Conservation (phyloP, 1,139 yeast genomes). For the Suhomyces choctaworum region DNA sequence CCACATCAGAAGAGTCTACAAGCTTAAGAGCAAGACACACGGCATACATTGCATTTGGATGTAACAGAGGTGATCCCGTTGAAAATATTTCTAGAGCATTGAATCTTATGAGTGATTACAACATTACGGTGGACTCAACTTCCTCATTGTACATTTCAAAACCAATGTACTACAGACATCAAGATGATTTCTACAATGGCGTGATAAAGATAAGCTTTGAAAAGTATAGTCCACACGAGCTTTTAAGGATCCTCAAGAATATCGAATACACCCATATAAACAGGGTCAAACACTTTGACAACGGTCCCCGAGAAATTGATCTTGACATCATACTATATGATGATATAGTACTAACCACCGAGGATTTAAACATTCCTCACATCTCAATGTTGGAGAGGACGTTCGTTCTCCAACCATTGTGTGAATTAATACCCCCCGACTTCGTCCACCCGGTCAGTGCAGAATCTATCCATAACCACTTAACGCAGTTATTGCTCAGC, state of each 20-base stretch:
- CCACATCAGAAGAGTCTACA: conserved; percentile 16
- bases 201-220: conserved; percentile 61
- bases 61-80: conserved; percentile 76
- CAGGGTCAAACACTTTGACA: conserved; percentile 77
- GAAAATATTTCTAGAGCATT: conserved; percentile 62
- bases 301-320: conserved; percentile 91
- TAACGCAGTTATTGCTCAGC: conserved; percentile 53
- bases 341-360: conserved; percentile 52
- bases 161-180: conserved; percentile 89
- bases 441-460: conserved; percentile 79
- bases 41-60: conserved; percentile 85
- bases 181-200: conserved; percentile 82
- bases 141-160: conserved; percentile 84
- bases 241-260: conserved; percentile 62
- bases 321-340: conserved; percentile 81
- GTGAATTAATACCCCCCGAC: conserved; percentile 71
- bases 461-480: conserved; percentile 70
- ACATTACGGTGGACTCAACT: conserved; percentile 54
- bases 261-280: conserved; percentile 73
- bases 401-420: conserved; percentile 85
- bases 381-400: conserved; percentile 83
- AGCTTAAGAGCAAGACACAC: conserved; percentile 37
- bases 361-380: conserved; percentile 77
- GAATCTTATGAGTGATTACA: conserved; percentile 42
- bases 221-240: conserved; percentile 57